These are phyloP conservation scores for Pelagophyceae sp. DNA, from an alignment of 352 stramenopile species.

Conservation along the genomic window DNA sequence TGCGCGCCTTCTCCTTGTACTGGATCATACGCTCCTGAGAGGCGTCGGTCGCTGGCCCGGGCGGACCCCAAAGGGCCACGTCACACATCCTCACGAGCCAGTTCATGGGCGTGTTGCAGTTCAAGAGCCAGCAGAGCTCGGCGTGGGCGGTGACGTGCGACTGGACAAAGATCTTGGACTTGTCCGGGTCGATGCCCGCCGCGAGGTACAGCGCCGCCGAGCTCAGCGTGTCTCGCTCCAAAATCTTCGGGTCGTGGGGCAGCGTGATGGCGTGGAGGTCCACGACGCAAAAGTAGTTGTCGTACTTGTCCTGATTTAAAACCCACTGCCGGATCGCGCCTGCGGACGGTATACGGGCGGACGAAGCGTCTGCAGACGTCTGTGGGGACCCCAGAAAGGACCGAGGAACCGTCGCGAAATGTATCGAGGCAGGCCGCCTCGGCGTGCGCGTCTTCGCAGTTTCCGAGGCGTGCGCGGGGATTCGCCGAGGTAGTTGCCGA, in stretches of 20 bases:
- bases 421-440: too few relatives aligned
- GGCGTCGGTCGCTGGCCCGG: too few relatives aligned
- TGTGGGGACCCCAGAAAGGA: too few relatives aligned
- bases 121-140: conserved; percentile 93
- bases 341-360: too few relatives aligned
- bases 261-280: conserved; percentile 97
- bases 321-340: conserved; percentile 95
- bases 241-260: conserved; percentile 73
- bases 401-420: too few relatives aligned
- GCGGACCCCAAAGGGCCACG: too few relatives aligned
- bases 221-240: conserved; percentile 73
- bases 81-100: conserved; percentile 98
- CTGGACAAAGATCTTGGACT: conserved; percentile 74
- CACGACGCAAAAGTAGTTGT: conserved; percentile 85
- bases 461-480: too few relatives aligned
- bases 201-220: conserved; percentile 87
- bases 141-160: conserved; percentile 78
- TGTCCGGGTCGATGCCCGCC: conserved; percentile 67
- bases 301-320: conserved; percentile 71
- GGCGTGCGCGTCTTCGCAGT: too few relatives aligned
- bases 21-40: too few relatives aligned
- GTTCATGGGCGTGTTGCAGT: conserved; percentile 90
- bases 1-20: conserved; percentile 96
- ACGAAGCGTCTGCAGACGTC: too few relatives aligned
- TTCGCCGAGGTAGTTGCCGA: conserved; percentile 99